Percentiles rank a stretch among this genome's conserved stretches.
Evolutionary conservation across 352 stramenopile species (phyloP).

Genomic region (Ophiocytium majus): DNA sequence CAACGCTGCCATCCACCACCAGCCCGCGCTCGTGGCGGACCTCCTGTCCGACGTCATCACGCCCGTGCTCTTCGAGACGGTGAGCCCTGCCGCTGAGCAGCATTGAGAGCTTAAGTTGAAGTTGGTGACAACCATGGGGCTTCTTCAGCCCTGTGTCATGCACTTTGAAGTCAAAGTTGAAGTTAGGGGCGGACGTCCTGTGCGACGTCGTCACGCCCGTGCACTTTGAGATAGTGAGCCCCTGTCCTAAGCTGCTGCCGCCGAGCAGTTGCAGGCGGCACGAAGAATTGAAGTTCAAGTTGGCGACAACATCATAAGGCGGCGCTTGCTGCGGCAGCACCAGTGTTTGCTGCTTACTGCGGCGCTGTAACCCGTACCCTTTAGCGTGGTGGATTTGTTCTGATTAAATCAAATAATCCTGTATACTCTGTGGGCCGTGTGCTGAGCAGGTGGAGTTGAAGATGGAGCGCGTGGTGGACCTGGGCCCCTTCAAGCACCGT

Average conservation of each 20-base stretch:
- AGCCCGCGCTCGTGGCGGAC: conserved; percentile 67
- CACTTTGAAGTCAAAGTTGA: not conserved
- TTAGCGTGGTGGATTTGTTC: too few relatives aligned
- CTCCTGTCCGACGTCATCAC: conserved; percentile 61
- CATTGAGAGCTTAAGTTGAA: not conserved
- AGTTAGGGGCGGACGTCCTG: not conserved
- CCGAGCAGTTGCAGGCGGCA: too few relatives aligned
- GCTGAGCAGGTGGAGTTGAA: conserved; percentile 80
- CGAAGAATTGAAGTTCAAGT: too few relatives aligned
- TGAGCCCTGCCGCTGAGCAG: not conserved
- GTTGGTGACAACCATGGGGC: too few relatives aligned
- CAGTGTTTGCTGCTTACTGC: too few relatives aligned
- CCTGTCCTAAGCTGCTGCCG: too few relatives aligned
- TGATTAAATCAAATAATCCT: too few relatives aligned
- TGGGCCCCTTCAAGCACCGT: conserved; percentile 91
- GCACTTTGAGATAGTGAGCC: conserved; percentile 47
- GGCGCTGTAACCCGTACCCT: too few relatives aligned
- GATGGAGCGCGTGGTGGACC: conserved; percentile 90
- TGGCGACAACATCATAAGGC: too few relatives aligned
- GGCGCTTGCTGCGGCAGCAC: too few relatives aligned
- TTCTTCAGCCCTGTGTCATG: too few relatives aligned
- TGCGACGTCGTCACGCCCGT: conserved; percentile 66
- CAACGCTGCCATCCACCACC: conserved; percentile 92
- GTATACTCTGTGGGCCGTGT: too few relatives aligned
- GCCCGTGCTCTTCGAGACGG: conserved; percentile 62